phyloP scores from a whole-genome alignment of 169 alveolate species.

The Cryptosporidium sp. region DNA sequence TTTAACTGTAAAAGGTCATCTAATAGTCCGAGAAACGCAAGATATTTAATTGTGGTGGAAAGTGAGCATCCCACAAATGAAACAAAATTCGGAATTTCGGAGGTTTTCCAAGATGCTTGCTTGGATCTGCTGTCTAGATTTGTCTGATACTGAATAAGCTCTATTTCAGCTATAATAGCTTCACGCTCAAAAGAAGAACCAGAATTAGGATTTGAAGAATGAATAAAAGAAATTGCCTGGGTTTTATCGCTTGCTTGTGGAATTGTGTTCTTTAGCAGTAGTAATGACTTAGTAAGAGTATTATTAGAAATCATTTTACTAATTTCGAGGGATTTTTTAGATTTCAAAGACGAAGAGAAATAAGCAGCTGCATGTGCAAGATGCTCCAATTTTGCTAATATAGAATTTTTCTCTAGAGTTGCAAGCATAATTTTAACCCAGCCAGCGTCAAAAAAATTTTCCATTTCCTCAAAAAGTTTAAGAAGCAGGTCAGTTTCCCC shows the following conservation, averaged over 20 bases:
- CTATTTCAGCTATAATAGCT: constrained; percentile 58
- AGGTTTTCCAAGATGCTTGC: constrained; percentile 52
- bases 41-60: constrained; percentile 37
- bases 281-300: constrained; percentile 20
- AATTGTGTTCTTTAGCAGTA: constrained; percentile 17
- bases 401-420: constrained; percentile 20
- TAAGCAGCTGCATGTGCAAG: constrained; percentile 75
- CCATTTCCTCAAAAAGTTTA: constrained; percentile 58
- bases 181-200: constrained; percentile 72
- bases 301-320: constrained; percentile 45
- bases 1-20: constrained; percentile 36
- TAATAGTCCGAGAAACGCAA: constrained; percentile 49
- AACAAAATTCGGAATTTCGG: constrained; percentile 36
- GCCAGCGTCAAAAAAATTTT: constrained; percentile 66
- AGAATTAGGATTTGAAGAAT: constrained; percentile 19
- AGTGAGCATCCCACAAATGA: constrained; percentile 58
- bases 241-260: constrained; percentile 27
- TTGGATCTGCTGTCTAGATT: constrained; percentile 45
- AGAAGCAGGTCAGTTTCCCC: constrained; percentile 59
- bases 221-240: constrained; percentile 60
- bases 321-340: constrained; percentile 21
- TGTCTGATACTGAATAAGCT: constrained; percentile 70
- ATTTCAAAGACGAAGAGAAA: constrained; percentile 57
- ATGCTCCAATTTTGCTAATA: constrained; percentile 33
- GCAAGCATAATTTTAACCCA: constrained; percentile 73